Conservation (phyloP, 2,329 filamentous ascomycete genomes). For the Verticillium dahliae region DNA sequence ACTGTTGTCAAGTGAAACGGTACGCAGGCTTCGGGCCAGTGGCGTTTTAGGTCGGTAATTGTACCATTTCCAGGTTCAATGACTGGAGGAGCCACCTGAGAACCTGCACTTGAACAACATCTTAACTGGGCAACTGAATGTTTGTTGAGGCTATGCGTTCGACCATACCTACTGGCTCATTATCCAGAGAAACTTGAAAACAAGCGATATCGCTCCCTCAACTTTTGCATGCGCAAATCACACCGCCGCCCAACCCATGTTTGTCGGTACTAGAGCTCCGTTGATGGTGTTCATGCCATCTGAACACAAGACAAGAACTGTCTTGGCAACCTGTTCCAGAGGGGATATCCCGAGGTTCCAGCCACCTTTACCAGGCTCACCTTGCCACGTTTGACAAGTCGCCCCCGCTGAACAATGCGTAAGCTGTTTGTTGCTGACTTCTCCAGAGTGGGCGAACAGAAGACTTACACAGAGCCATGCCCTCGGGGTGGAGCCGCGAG, state of each 20-base stretch:
- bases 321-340: conserved; percentile 5
- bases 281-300: conserved; percentile 8
- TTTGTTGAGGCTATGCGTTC: too few relatives aligned
- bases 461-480: not conserved
- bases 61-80: too few relatives aligned
- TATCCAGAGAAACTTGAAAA: too few relatives aligned
- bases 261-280: conserved; percentile 3
- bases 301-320: conserved; percentile 3
- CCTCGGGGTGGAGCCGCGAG: conserved; percentile 2
- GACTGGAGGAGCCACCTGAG: too few relatives aligned
- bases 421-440: fast-evolving
- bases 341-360: conserved; percentile 7
- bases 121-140: too few relatives aligned
- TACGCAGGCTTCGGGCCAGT: too few relatives aligned
- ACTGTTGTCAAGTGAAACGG: too few relatives aligned
- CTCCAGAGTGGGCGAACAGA: not conserved
- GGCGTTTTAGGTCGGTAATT: too few relatives aligned
- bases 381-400: conserved; percentile 3
- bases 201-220: too few relatives aligned
- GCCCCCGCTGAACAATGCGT: not conserved
- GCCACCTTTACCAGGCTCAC: not conserved
- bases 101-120: too few relatives aligned
- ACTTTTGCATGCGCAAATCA: not conserved
- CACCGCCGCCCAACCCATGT: conserved; percentile 6
- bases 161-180: too few relatives aligned